Evolutionary conservation across 2,329 filamentous ascomycete genomes (phyloP), one percentile per base, ranked within the genome.

Genomic region (Aspergillus ochraceus): DNA sequence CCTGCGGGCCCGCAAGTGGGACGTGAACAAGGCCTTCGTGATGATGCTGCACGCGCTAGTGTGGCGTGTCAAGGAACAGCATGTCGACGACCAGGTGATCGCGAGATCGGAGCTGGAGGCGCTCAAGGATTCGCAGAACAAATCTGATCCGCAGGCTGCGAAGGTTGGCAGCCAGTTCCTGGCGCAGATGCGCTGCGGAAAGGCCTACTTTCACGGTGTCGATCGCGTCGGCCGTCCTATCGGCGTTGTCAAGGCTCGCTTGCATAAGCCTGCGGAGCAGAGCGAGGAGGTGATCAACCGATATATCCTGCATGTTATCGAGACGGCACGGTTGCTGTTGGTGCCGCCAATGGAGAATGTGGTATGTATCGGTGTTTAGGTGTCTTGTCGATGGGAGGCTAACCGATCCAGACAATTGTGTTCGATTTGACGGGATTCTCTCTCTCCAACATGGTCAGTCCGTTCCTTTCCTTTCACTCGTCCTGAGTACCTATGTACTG

Each of bases 361-460:
- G 63, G 92, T 96, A 83, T 80, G 89, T 50, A 14, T 8, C n/a
- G 8, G 14, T 14, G 29, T n/a, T 8, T 2, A 36, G 2, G 19
- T 8, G 29, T 22, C 8, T 6, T 39, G n/a, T 26, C 26, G 29
- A 3, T 53, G 47, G 17, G 4, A 17, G 10, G 14, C 36, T 42
- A 42, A 30, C 19, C 6, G 2, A 17, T 36, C 26, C 57, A 96
- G 91, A 93, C 90, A 30, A 86, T 98, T 63, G 79, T 98, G 39
- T 98, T 99, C 71, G 94, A 99, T 74, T 92, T 98, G 91, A 96
- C 91, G 2, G 87, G 88, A 54, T 98, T 98, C 74, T 90, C 90
- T 11, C 84, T 97, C 79, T 90, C 93, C 12, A 98, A 99, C 77
- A 97, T 98, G 95, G 86, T 88, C 76, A 70, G 80, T 70, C 6